Conservation (phyloP, 805 yeast genomes). For the Candida taoyuanica region DNA sequence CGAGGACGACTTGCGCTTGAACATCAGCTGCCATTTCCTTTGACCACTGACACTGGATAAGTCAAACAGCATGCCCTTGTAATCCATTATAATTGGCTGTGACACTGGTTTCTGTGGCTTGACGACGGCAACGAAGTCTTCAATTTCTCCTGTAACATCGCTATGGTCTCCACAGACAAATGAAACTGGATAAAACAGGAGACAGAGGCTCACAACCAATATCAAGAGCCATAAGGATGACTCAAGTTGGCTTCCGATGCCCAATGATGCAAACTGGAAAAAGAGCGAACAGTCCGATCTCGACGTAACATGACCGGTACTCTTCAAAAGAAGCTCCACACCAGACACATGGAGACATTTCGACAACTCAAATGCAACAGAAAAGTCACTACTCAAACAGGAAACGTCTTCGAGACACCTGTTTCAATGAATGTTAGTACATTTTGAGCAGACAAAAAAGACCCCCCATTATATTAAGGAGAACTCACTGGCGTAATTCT, state of each 20-base stretch:
- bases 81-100: too few relatives aligned
- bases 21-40: too few relatives aligned
- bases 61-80: too few relatives aligned
- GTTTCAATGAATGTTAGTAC: background rate
- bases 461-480: too few relatives aligned
- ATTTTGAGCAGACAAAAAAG: too few relatives aligned
- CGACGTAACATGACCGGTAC: background rate
- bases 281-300: too few relatives aligned
- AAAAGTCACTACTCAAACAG: background rate
- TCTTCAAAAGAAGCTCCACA: background rate
- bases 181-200: background rate
- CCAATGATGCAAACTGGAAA: too few relatives aligned
- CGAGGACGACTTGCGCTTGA: too few relatives aligned
- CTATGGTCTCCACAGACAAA: background rate
- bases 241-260: background rate
- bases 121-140: too few relatives aligned
- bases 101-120: too few relatives aligned
- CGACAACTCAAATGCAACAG: slow-evolving; percentile 4
- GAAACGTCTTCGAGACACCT: slow-evolving; percentile 13
- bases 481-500: slow-evolving; percentile 2
- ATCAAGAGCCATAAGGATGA: background rate
- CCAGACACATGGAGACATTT: slow-evolving; percentile 2
- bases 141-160: background rate
- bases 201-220: background rate
- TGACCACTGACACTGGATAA: too few relatives aligned